Base-by-base conservation (phyloP, 495 filamentous ascomycete genomes). In the Aspergillus steynii region DNA sequence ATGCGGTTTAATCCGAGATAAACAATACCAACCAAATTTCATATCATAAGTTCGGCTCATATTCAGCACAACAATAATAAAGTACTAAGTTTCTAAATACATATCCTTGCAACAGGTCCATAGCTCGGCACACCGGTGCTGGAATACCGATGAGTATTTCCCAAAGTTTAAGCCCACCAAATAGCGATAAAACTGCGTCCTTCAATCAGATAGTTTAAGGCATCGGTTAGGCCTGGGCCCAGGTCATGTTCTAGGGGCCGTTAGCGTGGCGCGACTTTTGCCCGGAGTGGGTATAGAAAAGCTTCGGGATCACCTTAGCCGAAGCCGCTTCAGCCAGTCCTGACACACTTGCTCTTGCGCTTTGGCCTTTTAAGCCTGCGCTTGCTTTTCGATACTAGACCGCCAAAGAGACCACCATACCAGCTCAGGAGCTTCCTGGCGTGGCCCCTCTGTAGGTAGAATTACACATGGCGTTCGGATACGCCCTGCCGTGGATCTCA, bases 31-130 rank as follows among this genome's bases (percentile, higher is more conserved):
- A 14, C 4, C 10, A 15, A 48, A 9, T 14, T 48, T n/a, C 14
- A 48, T 48, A 26, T 4, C 25, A 9, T 48, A 48, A 48, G 10
- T 3, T 48, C 14, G 4, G 46, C 46, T 48, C 25, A 48, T 48
- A 26, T 26, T 48, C 4, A 48, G 46, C 10, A 48, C 46, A 48
- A 48, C 14, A 48, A 48, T 26, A 15, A 9, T n/a, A n/a, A n/a
- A 48, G 46, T n/a, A 48, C 46, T 26, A 26, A 14, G 10, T n/a
- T 48, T 48, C 46, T 48, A 48, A 26, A 48, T 48, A 48, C 46
- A 48, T 3, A 48, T 48, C 25, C 10, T 48, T 48, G 10, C 10
- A 26, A 48, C 10, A 15, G 14, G 46, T 26, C 25, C 10, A 48
- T 48, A 9, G 46, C 46, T 15, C 46, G 10, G 46, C 46, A 26